Conservation (phyloP, 176 grass and related monocot genomes). For the Carex pumila region DNA sequence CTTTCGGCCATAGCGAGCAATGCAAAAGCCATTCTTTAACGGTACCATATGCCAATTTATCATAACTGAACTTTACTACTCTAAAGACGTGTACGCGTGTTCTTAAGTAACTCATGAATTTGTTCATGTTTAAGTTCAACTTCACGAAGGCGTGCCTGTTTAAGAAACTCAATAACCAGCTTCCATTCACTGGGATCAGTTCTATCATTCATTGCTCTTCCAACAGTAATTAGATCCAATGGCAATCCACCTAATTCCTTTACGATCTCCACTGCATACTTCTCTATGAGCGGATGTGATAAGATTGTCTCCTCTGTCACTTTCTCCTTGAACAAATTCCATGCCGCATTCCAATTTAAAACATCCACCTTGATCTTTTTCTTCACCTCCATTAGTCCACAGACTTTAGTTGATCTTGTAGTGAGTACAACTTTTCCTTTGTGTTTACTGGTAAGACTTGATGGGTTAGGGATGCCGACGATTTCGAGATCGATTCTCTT, state of each 20-base stretch:
- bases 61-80: constrained; percentile 46
- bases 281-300: background rate
- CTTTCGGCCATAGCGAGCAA: constrained; percentile 47
- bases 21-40: constrained; percentile 36
- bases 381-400: background rate
- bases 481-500: background rate
- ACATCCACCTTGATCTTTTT: background rate
- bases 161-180: constrained; percentile 19
- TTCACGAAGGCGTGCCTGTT: constrained; percentile 22
- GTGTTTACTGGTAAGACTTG: background rate
- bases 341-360: background rate
- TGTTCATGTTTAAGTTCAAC: background rate
- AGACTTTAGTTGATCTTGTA: background rate
- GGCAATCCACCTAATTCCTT: constrained; percentile 45
- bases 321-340: constrained; percentile 28
- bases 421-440: background rate
- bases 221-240: constrained; percentile 37
- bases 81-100: background rate
- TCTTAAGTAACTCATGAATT: background rate
- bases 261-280: background rate
- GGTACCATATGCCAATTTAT: constrained; percentile 30
- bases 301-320: constrained; percentile 27
- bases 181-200: constrained; percentile 35
- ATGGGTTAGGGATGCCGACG: background rate
- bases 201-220: constrained; percentile 41